A percentile compares a stretch with the other conserved stretches of the same genome.
phyloP scores from a whole-genome alignment of 2,329 filamentous ascomycete genomes.

The Xylaria sp. region DNA sequence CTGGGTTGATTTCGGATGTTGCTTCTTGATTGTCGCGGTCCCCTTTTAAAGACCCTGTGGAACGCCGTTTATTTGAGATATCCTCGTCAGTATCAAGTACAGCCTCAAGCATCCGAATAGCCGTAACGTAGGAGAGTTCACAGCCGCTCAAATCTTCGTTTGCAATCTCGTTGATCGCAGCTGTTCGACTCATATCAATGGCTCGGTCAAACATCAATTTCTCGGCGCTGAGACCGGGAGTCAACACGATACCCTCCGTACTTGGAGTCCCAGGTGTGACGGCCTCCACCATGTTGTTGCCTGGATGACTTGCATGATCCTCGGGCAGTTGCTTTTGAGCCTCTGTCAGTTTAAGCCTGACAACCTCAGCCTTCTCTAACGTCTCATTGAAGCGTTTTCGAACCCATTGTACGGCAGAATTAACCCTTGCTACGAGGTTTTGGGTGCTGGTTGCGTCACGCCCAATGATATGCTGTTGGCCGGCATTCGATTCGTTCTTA shows the following conservation, averaged over 20 bases:
- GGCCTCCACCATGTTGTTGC: constrained; percentile 74
- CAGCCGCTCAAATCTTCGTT: constrained; percentile 88
- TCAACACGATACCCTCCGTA: constrained; percentile 83
- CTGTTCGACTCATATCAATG: constrained; percentile 93
- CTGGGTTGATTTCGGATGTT: constrained; percentile 67
- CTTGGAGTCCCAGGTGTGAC: constrained; percentile 70
- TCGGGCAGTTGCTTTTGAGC: constrained; percentile 85
- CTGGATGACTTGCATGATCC: constrained; percentile 87
- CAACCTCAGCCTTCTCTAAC: constrained; percentile 93
- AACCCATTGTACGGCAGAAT: constrained; percentile 95
- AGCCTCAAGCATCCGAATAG: constrained; percentile 93
- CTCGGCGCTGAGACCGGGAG: constrained; percentile 90
- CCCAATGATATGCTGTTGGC: constrained; percentile 53
- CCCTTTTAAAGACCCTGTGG: constrained; percentile 55
- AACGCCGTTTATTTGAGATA: constrained; percentile 53
- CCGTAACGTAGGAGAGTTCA: constrained; percentile 92
- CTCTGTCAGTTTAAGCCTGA: constrained; percentile 87
- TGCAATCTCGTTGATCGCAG: constrained; percentile 94
- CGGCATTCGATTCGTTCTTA: constrained; percentile 67
- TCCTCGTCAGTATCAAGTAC: constrained; percentile 86
- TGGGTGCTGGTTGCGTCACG: constrained; percentile 58
- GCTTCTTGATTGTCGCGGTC: constrained; percentile 57
- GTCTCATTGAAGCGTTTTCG: constrained; percentile 96
- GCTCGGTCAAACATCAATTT: constrained; percentile 98
- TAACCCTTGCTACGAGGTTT: constrained; percentile 76